These are phyloP conservation scores for Silene uniflora DNA, from an alignment of 148 eudicot genomes.

Conservation along the genomic window DNA sequence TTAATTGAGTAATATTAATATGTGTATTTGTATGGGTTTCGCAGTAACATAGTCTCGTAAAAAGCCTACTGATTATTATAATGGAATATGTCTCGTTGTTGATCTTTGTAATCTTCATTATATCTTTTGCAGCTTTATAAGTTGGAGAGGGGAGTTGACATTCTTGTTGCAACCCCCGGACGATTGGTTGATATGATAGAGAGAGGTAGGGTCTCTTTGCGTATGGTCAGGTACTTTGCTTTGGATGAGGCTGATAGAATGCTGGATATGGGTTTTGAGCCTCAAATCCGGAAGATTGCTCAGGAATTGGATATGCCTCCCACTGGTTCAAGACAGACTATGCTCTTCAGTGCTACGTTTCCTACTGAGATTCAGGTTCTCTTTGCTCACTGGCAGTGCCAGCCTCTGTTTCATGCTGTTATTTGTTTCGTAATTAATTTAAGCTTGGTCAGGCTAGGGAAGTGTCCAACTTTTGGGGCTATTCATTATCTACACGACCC, in stretches of 20 bases:
- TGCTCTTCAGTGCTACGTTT: slow-evolving; percentile 97
- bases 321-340: slow-evolving; percentile 73
- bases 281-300: slow-evolving; percentile 76
- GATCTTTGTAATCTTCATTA: neutral
- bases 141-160: slow-evolving; percentile 78
- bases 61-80: too few relatives aligned
- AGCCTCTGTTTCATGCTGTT: neutral
- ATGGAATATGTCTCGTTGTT: neutral
- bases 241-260: slow-evolving; percentile 92
- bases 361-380: slow-evolving; percentile 80
- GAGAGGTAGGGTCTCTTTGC: slow-evolving; percentile 59
- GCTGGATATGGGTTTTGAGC: slow-evolving; percentile 98
- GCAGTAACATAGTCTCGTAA: too few relatives aligned
- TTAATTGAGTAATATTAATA: too few relatives aligned
- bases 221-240: slow-evolving; percentile 56
- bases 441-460: neutral
- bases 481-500: neutral
- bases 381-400: neutral
- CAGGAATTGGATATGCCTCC: slow-evolving; percentile 79
- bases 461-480: neutral
- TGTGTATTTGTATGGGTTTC: too few relatives aligned
- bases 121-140: slow-evolving; percentile 45
- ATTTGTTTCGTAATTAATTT: neutral
- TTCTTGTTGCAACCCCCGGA: slow-evolving; percentile 90
- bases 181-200: slow-evolving; percentile 80